Conservation (phyloP, 805 yeast species). For the Myxozyma lipomycoides region DNA sequence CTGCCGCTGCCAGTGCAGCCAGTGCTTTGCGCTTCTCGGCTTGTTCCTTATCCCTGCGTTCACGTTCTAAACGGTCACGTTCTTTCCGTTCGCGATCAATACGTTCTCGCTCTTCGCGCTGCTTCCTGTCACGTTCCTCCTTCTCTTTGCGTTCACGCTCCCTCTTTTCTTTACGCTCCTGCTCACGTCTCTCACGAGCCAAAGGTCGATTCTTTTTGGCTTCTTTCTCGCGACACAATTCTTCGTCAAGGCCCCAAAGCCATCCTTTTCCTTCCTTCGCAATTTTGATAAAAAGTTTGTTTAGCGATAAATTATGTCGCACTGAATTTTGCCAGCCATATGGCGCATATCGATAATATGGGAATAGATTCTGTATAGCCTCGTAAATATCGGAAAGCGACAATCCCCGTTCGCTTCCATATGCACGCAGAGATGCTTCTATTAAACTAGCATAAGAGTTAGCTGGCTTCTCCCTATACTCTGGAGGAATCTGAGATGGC, state of each 20-base stretch:
- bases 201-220: slow-evolving; percentile 53
- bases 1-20: slow-evolving; percentile 22
- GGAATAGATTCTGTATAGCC: slow-evolving; percentile 80
- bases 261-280: slow-evolving; percentile 90
- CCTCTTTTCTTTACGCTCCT: slow-evolving; percentile 45
- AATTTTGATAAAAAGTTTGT: slow-evolving; percentile 77
- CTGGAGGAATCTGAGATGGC: slow-evolving; percentile 70
- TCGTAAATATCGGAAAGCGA: slow-evolving; percentile 80
- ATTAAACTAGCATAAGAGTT: slow-evolving; percentile 77
- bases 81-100: slow-evolving; percentile 30
- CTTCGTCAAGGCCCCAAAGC: slow-evolving; percentile 91
- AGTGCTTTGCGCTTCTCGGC: slow-evolving; percentile 27
- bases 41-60: slow-evolving; percentile 27
- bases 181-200: slow-evolving; percentile 59
- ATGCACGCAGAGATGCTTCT: slow-evolving; percentile 68
- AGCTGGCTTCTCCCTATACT: slow-evolving; percentile 78
- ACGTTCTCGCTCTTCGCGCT: slow-evolving; percentile 32
- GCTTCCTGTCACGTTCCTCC: slow-evolving; percentile 40
- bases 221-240: slow-evolving; percentile 77
- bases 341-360: slow-evolving; percentile 88
- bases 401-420: slow-evolving; percentile 67
- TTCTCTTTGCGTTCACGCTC: slow-evolving; percentile 33
- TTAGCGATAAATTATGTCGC: slow-evolving; percentile 80
- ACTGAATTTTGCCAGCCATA: slow-evolving; percentile 98
- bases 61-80: slow-evolving; percentile 16